Evolutionary conservation across 768 basidiomycete genomes (phyloP).

Genomic region (Podaxis sp.): DNA sequence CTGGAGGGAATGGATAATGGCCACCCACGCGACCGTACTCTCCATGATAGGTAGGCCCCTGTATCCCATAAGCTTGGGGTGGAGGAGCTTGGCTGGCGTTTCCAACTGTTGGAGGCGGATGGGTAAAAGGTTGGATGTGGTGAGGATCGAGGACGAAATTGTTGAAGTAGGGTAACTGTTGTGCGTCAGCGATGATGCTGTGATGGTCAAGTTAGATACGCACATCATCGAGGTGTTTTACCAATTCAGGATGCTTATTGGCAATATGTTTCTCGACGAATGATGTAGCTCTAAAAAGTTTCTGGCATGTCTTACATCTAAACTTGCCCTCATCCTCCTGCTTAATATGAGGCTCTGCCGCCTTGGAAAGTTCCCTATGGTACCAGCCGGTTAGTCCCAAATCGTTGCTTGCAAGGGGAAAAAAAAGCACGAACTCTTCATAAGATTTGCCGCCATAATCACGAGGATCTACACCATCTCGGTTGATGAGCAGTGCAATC

Average conservation of each 20-base stretch:
- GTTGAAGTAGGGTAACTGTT: constrained; percentile 86
- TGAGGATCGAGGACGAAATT: constrained; percentile 97
- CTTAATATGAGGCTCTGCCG: constrained; percentile 80
- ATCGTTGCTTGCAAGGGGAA: constrained; percentile 1
- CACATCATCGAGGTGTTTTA: constrained; percentile 85
- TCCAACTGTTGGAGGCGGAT: constrained; percentile 69
- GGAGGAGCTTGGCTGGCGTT: constrained; percentile 69
- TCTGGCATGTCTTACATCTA: constrained; percentile 94
- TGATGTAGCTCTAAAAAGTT: constrained; percentile 95
- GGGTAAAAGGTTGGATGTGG: constrained; percentile 81
- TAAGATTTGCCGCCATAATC: constrained; percentile 88
- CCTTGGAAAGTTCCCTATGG: constrained; percentile 75
- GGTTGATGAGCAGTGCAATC: constrained; percentile 76
- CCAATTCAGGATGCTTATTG: constrained; percentile 89
- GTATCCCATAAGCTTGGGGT: constrained; percentile 84
- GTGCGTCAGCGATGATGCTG: constrained; percentile 7
- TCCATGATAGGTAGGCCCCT: constrained; percentile 50
- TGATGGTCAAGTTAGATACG: background rate
- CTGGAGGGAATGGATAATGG: constrained; percentile 30
- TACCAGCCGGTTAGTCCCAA: constrained; percentile 7
- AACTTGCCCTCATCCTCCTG: constrained; percentile 98
- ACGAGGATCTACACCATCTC: constrained; percentile 77
- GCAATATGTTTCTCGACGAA: constrained; percentile 98
- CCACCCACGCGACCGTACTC: constrained; percentile 33
- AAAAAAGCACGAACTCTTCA: constrained; percentile 66